These are phyloP conservation scores for Thielaviopsis populi DNA, from an alignment of 2,329 filamentous ascomycete genomes.

Conservation along the genomic window DNA sequence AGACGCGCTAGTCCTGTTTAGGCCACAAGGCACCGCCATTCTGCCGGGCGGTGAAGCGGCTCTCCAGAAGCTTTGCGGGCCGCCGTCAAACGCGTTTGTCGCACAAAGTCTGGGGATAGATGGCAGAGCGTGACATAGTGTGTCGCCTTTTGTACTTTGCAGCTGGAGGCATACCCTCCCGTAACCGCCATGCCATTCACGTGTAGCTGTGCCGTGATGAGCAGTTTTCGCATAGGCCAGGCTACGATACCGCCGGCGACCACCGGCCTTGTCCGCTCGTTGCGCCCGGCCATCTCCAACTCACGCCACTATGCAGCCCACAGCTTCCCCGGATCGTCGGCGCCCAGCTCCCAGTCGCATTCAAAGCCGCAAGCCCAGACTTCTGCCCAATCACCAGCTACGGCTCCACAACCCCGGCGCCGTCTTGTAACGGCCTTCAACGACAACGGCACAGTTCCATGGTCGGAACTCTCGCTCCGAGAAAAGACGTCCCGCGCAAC, in stretches of 20 bases:
- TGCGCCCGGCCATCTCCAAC: constrained; percentile 23
- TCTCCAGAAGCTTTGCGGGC: not conserved
- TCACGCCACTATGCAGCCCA: constrained; percentile 45
- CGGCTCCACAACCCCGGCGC: constrained; percentile 35
- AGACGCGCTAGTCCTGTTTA: constrained; percentile 24
- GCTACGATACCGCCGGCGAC: not conserved
- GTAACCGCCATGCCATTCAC: not conserved
- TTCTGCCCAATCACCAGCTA: not conserved
- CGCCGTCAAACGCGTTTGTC: not conserved
- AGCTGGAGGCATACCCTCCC: not conserved
- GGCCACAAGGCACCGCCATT: constrained; percentile 20
- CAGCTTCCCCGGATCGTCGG: constrained; percentile 26
- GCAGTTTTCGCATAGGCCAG: not conserved
- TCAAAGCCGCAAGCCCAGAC: not conserved
- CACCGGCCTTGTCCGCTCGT: constrained; percentile 24
- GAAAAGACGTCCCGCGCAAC: constrained; percentile 78
- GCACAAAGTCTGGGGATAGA: not conserved
- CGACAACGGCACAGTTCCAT: constrained; percentile 69
- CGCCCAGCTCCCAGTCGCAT: constrained; percentile 19
- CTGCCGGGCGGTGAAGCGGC: constrained; percentile 27
- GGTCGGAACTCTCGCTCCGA: constrained; percentile 55
- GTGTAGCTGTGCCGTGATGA: not conserved
- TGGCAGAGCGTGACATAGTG: not conserved
- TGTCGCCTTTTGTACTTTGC: not conserved
- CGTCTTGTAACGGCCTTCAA: constrained; percentile 69